Evolutionary conservation across 2,329 filamentous ascomycete genomes (phyloP).

Genomic region (Phaeosphaeria sp.): DNA sequence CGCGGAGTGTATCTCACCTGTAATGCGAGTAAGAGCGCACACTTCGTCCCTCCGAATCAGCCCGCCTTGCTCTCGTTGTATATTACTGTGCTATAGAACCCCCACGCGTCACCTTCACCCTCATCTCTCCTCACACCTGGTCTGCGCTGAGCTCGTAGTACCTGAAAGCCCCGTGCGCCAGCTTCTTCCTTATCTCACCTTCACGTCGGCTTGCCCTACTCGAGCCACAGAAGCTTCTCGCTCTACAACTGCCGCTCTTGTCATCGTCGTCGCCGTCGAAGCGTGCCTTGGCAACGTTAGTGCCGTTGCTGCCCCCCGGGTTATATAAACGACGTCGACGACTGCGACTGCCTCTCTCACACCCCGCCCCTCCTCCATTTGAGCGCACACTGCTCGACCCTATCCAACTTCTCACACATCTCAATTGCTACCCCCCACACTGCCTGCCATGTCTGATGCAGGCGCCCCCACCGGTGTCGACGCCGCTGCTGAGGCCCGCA

Average conservation of each 20-base stretch:
- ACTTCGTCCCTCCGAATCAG: neutral
- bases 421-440: neutral
- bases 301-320: conserved; percentile 13
- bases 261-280: conserved; percentile 1
- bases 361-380: neutral
- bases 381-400: neutral
- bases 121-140: neutral
- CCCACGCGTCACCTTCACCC: neutral
- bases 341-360: neutral
- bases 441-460: conserved; percentile 28
- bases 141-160: neutral
- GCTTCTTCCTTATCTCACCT: neutral
- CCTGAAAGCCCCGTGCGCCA: neutral
- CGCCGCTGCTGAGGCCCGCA: conserved; percentile 24
- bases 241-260: neutral
- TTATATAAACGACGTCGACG: conserved; percentile 13
- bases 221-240: conserved; percentile 6
- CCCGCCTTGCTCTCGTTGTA: neutral
- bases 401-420: neutral
- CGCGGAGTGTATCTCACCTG: neutral
- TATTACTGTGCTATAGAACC: neutral
- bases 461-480: conserved; percentile 19
- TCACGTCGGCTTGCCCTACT: conserved; percentile 9
- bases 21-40: neutral
- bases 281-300: conserved; percentile 5